Conservation (phyloP, 495 filamentous ascomycete species). For the Diplogelasinospora grovesii region DNA sequence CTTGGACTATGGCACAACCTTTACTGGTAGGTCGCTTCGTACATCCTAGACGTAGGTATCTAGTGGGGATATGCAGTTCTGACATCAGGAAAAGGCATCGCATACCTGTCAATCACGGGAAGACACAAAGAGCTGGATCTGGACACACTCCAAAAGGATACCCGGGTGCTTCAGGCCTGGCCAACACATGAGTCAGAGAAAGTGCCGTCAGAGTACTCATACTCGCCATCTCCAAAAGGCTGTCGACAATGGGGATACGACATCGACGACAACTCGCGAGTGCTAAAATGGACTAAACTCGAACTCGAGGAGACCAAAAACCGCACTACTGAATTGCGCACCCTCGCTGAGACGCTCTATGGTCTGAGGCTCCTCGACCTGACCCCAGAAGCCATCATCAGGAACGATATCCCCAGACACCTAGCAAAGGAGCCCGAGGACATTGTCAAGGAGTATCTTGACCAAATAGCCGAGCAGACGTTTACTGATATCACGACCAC, state of each 20-base stretch:
- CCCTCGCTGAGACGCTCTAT: slow-evolving; percentile 13
- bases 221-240: slow-evolving; percentile 17
- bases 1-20: slow-evolving; percentile 34
- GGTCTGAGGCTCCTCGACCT: slow-evolving; percentile 13
- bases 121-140: slow-evolving; percentile 9
- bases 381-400: slow-evolving; percentile 9
- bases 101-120: slow-evolving; percentile 10
- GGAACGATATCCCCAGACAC: slow-evolving; percentile 23
- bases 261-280: slow-evolving; percentile 24
- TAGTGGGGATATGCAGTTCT: background rate
- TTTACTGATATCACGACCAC: slow-evolving; percentile 10
- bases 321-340: slow-evolving; percentile 11
- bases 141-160: slow-evolving; percentile 12
- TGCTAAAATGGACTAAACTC: slow-evolving; percentile 28
- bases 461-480: slow-evolving; percentile 19
- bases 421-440: slow-evolving; percentile 25
- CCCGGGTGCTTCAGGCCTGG: slow-evolving; percentile 21
- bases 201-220: slow-evolving; percentile 27
- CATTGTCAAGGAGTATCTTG: slow-evolving; percentile 26
- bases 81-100: slow-evolving; percentile 2
- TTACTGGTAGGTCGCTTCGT: slow-evolving; percentile 16
- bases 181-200: slow-evolving; percentile 15
- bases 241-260: slow-evolving; percentile 27
- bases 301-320: slow-evolving; percentile 17
- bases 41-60: background rate